Base-by-base conservation (phyloP, 805 yeast genomes). In the Pichia eremophila region DNA sequence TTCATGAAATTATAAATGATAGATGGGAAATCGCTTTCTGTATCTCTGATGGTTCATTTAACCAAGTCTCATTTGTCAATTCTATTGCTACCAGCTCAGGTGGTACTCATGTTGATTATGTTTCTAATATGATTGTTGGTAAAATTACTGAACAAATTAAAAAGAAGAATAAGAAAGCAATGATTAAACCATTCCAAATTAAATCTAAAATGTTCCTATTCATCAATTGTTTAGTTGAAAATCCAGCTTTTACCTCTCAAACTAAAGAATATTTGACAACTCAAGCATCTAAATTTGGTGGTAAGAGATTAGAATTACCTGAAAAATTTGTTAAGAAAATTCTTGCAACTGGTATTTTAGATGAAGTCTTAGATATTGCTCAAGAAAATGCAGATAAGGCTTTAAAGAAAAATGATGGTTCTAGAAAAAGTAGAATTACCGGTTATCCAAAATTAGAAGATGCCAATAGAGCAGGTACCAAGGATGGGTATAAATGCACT, bases 11-110 rank as follows among this genome's bases (percentile, higher is more conserved):
- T 40, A 65, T 89, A 41, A 85, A 81, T 58, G 93, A 85, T 49
- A 76, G 96, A 53, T 93, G 99, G 99, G 99, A 93, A 65, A 66
- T 93, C 51, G 99, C 95, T 0, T 91, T 93, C 69, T 91, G 95
- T 1, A 84, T 89, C 5, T 85, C 97, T 40, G 96, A 89, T 59
- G 91, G 90, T 5, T 68, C 77, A 2, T 93, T 93, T 66, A 86
- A 87, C 57, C 99, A 93, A 64, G 93, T 93, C 40, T 90, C 97
- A 35, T 93, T 93, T 68, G 99, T 93, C 15, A 93, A 93, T 63
- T 89, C 97, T 8, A 93, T 93, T 62, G 99, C 99, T 0, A 93
- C 99, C 0, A 91, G 98, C 0, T 70, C 91, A 1, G 99, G 99
- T 51, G 99, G 99, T 57, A 85, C 99, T 0, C 99, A 93, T 64